These are phyloP conservation scores for Ceratocystis colombiana DNA, from an alignment of 2,329 filamentous ascomycete species.

Conservation along the genomic window DNA sequence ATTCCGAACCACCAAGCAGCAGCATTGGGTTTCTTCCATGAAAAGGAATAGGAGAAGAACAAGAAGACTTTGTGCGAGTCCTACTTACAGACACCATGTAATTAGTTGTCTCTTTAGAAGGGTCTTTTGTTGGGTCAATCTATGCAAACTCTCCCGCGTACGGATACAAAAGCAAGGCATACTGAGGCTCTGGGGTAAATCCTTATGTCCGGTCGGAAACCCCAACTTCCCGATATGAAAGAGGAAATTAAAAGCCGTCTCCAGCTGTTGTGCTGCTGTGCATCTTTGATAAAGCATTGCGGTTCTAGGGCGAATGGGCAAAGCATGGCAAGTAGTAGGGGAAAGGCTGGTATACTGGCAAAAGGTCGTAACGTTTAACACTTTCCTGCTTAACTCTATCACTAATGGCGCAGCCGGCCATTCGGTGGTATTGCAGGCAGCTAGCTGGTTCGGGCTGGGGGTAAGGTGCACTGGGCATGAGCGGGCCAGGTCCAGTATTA, in stretches of 20 bases:
- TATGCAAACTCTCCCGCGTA: not conserved
- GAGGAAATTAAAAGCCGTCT: not conserved
- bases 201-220: constrained; percentile 2
- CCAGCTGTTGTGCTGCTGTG: not conserved
- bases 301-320: not conserved
- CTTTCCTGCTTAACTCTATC: not conserved
- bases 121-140: not conserved
- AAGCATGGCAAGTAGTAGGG: not conserved
- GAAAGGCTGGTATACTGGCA: not conserved
- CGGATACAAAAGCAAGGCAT: not conserved
- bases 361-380: not conserved
- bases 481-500: not conserved
- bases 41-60: constrained; percentile 4
- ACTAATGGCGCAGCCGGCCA: constrained; percentile 11
- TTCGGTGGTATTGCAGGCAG: constrained; percentile 5
- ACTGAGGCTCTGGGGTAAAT: not conserved
- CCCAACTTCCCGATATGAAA: not conserved
- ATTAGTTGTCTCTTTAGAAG: not conserved
- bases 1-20: not conserved
- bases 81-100: too few relatives aligned
- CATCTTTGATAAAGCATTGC: not conserved
- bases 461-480: not conserved
- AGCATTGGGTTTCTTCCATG: not conserved
- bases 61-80: not conserved
- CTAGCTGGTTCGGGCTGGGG: not conserved